Evolutionary conservation across 208 protist genomes (phyloP), one percentile per base, ranked within the genome.

Genomic region (Giardia duodenalis): DNA sequence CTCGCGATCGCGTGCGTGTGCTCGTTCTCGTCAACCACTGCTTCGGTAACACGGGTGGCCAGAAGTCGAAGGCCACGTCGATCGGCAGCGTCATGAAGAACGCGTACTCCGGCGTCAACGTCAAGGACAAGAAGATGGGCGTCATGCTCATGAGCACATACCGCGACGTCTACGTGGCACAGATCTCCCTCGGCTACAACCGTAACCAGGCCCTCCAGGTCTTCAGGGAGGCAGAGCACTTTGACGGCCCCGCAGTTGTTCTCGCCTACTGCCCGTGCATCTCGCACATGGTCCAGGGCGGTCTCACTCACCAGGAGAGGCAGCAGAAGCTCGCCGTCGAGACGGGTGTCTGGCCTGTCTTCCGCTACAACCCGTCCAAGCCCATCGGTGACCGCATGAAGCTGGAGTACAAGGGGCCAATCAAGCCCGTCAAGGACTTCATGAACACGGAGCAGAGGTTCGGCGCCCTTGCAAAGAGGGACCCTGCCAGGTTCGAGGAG

Each of bases 111-210:
- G 67, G 95, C 94, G 90, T 95, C 94, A 4, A 93, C 93, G 48
- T 92, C 93, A 30, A 94, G 94, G 94, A 95, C 67, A 95, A 95
- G 90, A 87, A 96, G 48, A 76, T 95, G n/a, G 95, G 92, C 4
- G 4, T 46, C 42, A 92, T 94, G n/a, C 88, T 89, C 22, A 95
- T 95, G 92, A 44, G 47, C 4, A 43, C 76, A 1, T 94, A 94
- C 45, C 39, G 44, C 39, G 46, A 94, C 93, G 88, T 94, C 43
- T 95, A 96, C 92, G 95, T 95, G 39, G 95, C 95, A 1, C 93
- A 87, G 0, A 67, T 95, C 67, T 67, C 93, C 42, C 46, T 95
- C 46, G 94, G 93, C 46, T 47, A 94, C n/a, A 94, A 95, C 92
- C 19, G 39, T 1, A 47, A 46, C 30, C 95, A 95, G 45, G 46